Conservation (phyloP, 345 rosid species). For the Punica granatum region DNA sequence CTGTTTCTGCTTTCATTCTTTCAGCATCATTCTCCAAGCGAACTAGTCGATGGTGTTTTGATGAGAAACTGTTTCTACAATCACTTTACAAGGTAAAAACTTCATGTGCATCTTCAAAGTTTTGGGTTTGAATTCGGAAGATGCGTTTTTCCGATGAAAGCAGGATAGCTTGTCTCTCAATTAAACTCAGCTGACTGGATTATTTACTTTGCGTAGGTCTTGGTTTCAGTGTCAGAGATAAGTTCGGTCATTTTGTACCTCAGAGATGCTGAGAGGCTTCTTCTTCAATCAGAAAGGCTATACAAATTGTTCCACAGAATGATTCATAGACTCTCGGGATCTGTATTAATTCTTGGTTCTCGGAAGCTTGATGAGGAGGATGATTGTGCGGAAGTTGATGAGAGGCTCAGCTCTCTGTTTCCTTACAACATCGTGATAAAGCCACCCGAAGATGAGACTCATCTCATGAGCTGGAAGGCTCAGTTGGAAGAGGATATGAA, state of each 20-base stretch:
- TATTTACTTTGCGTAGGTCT: slow-evolving; percentile 35
- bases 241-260: slow-evolving; percentile 62
- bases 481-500: slow-evolving; percentile 88
- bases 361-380: slow-evolving; percentile 58
- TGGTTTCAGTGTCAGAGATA: slow-evolving; percentile 58
- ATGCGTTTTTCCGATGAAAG: neutral
- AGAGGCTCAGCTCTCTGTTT: slow-evolving; percentile 45
- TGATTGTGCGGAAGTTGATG: slow-evolving; percentile 44
- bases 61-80: slow-evolving; percentile 67
- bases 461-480: slow-evolving; percentile 67
- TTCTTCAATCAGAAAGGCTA: slow-evolving; percentile 65
- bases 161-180: neutral
- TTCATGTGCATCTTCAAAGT: neutral
- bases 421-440: slow-evolving; percentile 71
- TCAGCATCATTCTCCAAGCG: slow-evolving; percentile 46
- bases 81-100: slow-evolving; percentile 79
- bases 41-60: slow-evolving; percentile 61
- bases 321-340: slow-evolving; percentile 65
- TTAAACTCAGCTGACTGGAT: neutral
- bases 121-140: neutral
- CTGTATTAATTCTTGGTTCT: slow-evolving; percentile 78
- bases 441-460: slow-evolving; percentile 77
- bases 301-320: slow-evolving; percentile 56
- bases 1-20: neutral
- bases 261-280: slow-evolving; percentile 72